Evolutionary conservation across 2,329 filamentous ascomycete species (phyloP).

Genomic region (Ophiocordyceps camponoti-floridani): DNA sequence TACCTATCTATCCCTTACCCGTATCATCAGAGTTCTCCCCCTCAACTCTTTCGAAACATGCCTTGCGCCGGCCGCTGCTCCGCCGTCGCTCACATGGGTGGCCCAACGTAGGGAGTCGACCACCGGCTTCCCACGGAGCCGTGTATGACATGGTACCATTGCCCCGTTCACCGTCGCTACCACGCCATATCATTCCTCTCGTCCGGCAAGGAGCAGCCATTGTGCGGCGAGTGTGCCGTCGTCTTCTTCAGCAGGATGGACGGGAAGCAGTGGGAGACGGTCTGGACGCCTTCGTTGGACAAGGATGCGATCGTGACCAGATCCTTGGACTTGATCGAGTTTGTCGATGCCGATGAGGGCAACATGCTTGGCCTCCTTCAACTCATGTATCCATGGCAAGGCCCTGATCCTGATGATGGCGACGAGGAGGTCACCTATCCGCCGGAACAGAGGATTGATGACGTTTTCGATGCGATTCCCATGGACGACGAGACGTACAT

Average conservation of each 20-base stretch:
- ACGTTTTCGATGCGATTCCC: constrained; percentile 6
- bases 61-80: constrained; percentile 11
- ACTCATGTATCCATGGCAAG: too few species aligned
- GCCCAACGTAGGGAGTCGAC: constrained; percentile 1
- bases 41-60: too few species aligned
- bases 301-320: too few species aligned
- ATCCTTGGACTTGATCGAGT: too few species aligned
- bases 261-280: constrained; percentile 8
- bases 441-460: too few species aligned
- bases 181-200: constrained; percentile 9
- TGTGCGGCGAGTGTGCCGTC: constrained; percentile 16
- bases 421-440: too few species aligned
- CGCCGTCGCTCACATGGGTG: background rate
- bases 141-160: constrained; percentile 13
- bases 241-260: constrained; percentile 8
- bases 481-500: constrained; percentile 8
- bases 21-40: too few species aligned
- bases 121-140: constrained; percentile 5
- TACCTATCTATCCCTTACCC: too few species aligned
- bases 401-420: too few species aligned
- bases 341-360: background rate
- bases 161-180: constrained; percentile 10
- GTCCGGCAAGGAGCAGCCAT: constrained; percentile 7
- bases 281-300: background rate
- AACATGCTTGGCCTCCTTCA: too few species aligned